phyloP scores from a whole-genome alignment of 2,329 filamentous ascomycete genomes.

The Scedosporium minutisporum region DNA sequence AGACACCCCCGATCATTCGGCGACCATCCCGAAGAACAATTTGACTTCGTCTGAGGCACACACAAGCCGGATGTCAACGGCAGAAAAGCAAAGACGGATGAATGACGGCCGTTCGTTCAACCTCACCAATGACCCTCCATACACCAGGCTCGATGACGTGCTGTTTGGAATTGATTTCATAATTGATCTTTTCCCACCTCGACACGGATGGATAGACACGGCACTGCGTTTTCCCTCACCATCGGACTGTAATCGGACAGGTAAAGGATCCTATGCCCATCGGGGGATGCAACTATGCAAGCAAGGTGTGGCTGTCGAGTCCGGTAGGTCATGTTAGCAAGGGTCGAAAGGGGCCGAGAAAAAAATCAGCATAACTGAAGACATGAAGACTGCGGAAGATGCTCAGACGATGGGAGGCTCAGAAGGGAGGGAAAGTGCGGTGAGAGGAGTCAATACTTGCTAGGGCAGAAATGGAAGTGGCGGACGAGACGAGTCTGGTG shows the following conservation, averaged over 20 bases:
- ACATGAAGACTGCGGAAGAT: too few relatives aligned
- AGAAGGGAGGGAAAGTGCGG: background rate
- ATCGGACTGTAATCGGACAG: background rate
- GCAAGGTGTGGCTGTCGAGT: too few relatives aligned
- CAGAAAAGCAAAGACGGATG: background rate
- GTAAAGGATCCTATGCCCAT: background rate
- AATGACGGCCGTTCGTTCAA: background rate
- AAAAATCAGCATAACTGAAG: too few relatives aligned
- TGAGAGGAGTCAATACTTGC: background rate
- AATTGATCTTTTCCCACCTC: too few relatives aligned
- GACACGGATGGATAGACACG: background rate
- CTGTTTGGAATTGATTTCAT: slow-evolving; percentile 2
- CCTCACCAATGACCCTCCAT: background rate
- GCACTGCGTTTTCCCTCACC: background rate
- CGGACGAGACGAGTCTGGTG: background rate
- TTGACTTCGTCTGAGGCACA: too few relatives aligned
- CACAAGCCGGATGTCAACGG: background rate
- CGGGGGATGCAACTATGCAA: too few relatives aligned
- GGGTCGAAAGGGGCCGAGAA: too few relatives aligned
- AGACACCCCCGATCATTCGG: too few relatives aligned
- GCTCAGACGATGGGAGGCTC: too few relatives aligned
- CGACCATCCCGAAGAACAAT: too few relatives aligned
- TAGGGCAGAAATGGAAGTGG: background rate
- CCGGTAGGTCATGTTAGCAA: too few relatives aligned
- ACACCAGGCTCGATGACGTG: background rate